Evolutionary conservation across 2,329 filamentous ascomycete species (phyloP).

Genomic region (Arthroderma sp.): DNA sequence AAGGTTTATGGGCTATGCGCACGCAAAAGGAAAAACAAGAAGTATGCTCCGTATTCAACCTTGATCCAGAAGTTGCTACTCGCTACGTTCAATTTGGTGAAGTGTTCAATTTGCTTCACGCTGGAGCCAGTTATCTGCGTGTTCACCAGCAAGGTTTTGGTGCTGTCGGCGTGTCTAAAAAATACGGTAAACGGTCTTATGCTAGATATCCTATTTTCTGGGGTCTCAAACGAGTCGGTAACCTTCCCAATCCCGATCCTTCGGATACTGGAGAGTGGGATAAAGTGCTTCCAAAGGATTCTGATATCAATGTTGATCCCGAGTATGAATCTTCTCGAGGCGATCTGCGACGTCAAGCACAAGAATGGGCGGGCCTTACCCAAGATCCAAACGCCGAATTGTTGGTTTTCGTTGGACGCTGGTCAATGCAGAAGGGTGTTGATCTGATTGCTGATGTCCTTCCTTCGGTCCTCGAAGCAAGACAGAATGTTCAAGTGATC

Average conservation of each 20-base stretch:
- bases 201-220: constrained; percentile 58
- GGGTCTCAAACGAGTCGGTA: constrained; percentile 49
- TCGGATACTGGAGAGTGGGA: constrained; percentile 51
- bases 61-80: constrained; percentile 42
- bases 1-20: constrained; percentile 55
- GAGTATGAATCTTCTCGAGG: constrained; percentile 41
- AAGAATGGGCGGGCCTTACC: constrained; percentile 53
- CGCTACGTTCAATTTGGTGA: constrained; percentile 55
- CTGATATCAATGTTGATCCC: constrained; percentile 39
- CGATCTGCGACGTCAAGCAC: constrained; percentile 46
- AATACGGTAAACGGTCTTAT: constrained; percentile 54
- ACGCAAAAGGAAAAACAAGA: constrained; percentile 48
- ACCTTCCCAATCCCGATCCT: constrained; percentile 53
- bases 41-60: constrained; percentile 52
- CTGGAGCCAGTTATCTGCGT: constrained; percentile 52
- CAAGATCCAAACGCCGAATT: constrained; percentile 50
- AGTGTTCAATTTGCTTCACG: constrained; percentile 55
- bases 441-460: constrained; percentile 57
- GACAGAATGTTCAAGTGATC: constrained; percentile 48
- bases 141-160: constrained; percentile 56
- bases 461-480: constrained; percentile 47
- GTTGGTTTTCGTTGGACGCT: constrained; percentile 55
- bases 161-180: constrained; percentile 54
- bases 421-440: constrained; percentile 57
- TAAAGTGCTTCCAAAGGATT: constrained; percentile 38